Base-by-base conservation (phyloP, 257 asterid species). In the Thymus quinquecostatus region DNA sequence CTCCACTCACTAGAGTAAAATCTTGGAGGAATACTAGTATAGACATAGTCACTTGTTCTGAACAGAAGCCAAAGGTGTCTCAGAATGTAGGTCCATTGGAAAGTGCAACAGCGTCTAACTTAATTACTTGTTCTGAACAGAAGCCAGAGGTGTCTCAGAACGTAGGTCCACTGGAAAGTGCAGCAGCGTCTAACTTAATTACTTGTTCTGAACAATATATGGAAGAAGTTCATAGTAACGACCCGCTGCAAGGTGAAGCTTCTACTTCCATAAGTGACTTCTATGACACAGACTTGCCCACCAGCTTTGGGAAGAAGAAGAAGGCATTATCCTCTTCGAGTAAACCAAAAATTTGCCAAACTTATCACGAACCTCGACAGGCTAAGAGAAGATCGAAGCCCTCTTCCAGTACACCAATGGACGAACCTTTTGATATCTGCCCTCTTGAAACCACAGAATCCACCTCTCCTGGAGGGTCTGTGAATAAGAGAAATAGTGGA, bases 401-500 rank as follows among this genome's bases (percentile, higher is more conserved):
- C 53, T 48, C 69, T 3, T 32, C 33, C 3, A 12, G 38, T 32
- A 10, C 48, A 36, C 1, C 8, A 6, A 40, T 44, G 5, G 75
- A 60, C 14, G 76, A 74, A 14, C 85, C 84, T 48, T 86, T 89
- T 69, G 89, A 86, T 71, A 89, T 86, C 59, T 89, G 91, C 81
- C 9, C 54, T 30, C 65, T 71, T 27, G 62, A 76, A 60, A n/a
- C 80, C 50, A 10, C 12, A 44, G 48, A 65, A 34, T 59, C 13
- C 48, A 41, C 10, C 21, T 21, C 21, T 21, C 21, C 21, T 21
- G 21, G 21, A 49, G 58, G 69, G 27, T 40, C 58, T 10, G 30
- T 29, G 32, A 53, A 58, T 10, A 57, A 36, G 14, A 51, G 63
- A 53, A 60, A 29, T 51, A 4, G 9, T 12, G 48, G 30, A 43